Conservation (phyloP, 768 basidiomycete genomes). For the Boletus rex-veris region DNA sequence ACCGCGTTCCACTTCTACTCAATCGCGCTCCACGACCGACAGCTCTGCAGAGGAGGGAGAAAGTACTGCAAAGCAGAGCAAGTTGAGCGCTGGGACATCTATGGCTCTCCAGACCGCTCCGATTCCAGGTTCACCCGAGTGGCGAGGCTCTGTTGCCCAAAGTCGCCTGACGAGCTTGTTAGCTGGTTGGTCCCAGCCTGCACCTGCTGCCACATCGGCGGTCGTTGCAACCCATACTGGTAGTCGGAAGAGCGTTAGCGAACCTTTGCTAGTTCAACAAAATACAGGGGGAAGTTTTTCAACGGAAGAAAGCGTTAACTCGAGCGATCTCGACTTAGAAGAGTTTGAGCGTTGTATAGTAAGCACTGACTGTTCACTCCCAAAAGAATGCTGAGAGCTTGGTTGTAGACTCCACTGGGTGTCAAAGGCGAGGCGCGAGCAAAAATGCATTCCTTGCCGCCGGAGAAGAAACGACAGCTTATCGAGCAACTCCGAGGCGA, state of each 20-base stretch:
- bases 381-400: constrained; percentile 3
- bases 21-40: constrained; percentile 50
- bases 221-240: constrained; percentile 30
- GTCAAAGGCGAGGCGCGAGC: constrained; percentile 67
- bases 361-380: constrained; percentile 15
- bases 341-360: constrained; percentile 75
- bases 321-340: constrained; percentile 35
- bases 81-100: constrained; percentile 30
- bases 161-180: constrained; percentile 63
- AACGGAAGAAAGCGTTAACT: constrained; percentile 27
- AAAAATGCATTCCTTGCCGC: constrained; percentile 58
- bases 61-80: constrained; percentile 58
- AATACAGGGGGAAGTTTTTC: constrained; percentile 33
- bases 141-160: constrained; percentile 54
- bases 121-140: constrained; percentile 40
- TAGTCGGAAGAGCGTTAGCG: constrained; percentile 65
- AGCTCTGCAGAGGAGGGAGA: constrained; percentile 43
- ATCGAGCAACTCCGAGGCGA: constrained; percentile 50
- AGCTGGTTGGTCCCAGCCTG: constrained; percentile 57
- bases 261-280: constrained; percentile 58
- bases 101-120: constrained; percentile 15
- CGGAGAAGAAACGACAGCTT: constrained; percentile 63
- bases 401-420: constrained; percentile 63
- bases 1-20: constrained; percentile 46
- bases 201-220: constrained; percentile 36